phyloP scores from a whole-genome alignment of 441 rosid species.

The Manihot esculenta region DNA sequence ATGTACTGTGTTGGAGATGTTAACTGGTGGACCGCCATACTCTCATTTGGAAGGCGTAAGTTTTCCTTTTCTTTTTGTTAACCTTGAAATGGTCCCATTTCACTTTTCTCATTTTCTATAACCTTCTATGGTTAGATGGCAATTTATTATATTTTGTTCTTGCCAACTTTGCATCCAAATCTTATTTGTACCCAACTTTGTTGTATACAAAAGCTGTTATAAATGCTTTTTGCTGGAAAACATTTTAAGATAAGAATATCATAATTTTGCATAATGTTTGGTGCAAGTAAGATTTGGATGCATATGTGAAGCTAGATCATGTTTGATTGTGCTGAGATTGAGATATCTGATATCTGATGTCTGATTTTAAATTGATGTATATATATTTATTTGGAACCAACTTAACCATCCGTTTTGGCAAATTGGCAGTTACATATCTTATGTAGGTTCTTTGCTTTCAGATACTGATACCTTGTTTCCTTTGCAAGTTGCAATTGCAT shows the following conservation, averaged over 20 bases:
- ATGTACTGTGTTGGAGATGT: slow-evolving; percentile 84
- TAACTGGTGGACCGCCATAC: slow-evolving; percentile 74
- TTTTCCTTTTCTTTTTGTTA: slow-evolving; percentile 2
- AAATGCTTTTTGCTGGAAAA: neutral
- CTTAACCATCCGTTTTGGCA: neutral
- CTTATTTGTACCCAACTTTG: no score
- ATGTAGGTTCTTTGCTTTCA: neutral
- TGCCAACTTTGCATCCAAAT: no score
- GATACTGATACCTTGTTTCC: neutral
- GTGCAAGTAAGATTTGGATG: neutral
- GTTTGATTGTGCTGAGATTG: neutral
- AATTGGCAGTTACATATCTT: neutral
- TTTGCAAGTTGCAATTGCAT: no score
- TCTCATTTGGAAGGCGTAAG: slow-evolving; percentile 74
- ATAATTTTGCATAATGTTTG: neutral
- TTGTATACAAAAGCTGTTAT: neutral
- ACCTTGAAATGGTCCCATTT: neutral
- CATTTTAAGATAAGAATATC: neutral
- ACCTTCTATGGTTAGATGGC: neutral
- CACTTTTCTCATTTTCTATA: neutral
- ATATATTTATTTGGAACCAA: neutral
- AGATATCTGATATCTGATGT: no score
- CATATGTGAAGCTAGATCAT: neutral
- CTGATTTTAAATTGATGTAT: neutral
- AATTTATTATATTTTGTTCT: neutral